Evolutionary conservation across 1,284 basidiomycete genomes (phyloP).

Genomic region (Inonotus obliquus): DNA sequence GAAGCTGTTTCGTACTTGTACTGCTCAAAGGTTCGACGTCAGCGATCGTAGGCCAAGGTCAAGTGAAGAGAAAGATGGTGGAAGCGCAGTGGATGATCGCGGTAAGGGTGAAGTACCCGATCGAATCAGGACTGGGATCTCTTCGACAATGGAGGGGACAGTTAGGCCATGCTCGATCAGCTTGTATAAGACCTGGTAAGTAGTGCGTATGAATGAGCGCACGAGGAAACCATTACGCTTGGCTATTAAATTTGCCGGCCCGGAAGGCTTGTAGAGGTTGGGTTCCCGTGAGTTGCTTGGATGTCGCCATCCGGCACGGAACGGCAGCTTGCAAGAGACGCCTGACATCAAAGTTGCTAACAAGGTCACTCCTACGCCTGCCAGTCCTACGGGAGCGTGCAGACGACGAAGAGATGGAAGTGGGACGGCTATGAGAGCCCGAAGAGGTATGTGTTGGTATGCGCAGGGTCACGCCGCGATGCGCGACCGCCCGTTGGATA

Average conservation of each 20-base stretch:
- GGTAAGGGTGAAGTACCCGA: slow-evolving; percentile 24
- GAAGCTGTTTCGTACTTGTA: too few relatives aligned
- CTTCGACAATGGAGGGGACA: slow-evolving; percentile 85
- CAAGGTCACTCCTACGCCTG: slow-evolving; percentile 1
- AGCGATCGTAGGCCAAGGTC: too few relatives aligned
- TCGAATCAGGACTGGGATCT: slow-evolving; percentile 73
- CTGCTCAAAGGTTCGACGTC: too few relatives aligned
- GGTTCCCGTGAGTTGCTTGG: slow-evolving; percentile 78
- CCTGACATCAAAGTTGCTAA: slow-evolving; percentile 3
- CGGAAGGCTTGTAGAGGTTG: slow-evolving; percentile 82
- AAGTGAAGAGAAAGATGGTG: slow-evolving; percentile 54
- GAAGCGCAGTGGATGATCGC: slow-evolving; percentile 39
- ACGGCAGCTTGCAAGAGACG: slow-evolving; percentile 3
- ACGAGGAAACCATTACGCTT: slow-evolving; percentile 51
- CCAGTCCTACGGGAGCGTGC: neutral
- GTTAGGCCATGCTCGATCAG: slow-evolving; percentile 85
- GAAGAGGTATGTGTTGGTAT: neutral
- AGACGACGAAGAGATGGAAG: neutral
- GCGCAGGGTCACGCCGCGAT: too few relatives aligned
- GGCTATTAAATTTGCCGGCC: slow-evolving; percentile 81
- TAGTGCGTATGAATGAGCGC: slow-evolving; percentile 4
- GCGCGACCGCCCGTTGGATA: neutral
- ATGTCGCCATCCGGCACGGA: slow-evolving; percentile 8
- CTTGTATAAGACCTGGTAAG: slow-evolving; percentile 38
- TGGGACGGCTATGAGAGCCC: neutral